Conservation (phyloP, 1,139 yeast species). For the Kluyveromyces marxianus region DNA sequence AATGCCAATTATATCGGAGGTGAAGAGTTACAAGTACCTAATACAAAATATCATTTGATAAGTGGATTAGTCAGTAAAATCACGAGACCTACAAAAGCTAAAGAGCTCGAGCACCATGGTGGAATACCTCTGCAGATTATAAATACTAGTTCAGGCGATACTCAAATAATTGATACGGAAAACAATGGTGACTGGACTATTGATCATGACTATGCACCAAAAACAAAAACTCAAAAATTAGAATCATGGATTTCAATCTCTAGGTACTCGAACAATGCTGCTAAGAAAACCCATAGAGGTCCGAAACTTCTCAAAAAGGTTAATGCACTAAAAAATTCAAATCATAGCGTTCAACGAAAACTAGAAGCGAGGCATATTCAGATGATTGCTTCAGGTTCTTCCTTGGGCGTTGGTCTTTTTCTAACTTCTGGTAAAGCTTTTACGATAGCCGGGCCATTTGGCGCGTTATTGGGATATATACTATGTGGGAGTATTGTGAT, state of each 20-base stretch:
- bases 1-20: conserved; percentile 14
- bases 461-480: conserved; percentile 61
- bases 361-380: conserved; percentile 65
- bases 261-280: not conserved
- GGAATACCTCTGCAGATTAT: not conserved
- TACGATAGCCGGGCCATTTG: conserved; percentile 74
- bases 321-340: not conserved
- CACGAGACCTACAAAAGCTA: not conserved
- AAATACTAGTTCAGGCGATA: conserved; percentile 4
- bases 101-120: not conserved
- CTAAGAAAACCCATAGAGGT: not conserved
- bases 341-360: conserved; percentile 39
- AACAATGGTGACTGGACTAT: conserved; percentile 8
- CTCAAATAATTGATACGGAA: conserved; percentile 11
- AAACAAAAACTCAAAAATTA: not conserved
- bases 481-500: conserved; percentile 60
- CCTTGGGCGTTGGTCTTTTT: conserved; percentile 74
- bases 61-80: not conserved
- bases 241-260: conserved; percentile 3
- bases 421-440: conserved; percentile 69
- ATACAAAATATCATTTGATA: not conserved
- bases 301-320: not conserved
- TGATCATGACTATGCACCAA: conserved; percentile 3
- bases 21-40: conserved; percentile 5
- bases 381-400: conserved; percentile 75